phyloP scores from a whole-genome alignment of 129 eudicot genomes.

The Solidago caesia region DNA sequence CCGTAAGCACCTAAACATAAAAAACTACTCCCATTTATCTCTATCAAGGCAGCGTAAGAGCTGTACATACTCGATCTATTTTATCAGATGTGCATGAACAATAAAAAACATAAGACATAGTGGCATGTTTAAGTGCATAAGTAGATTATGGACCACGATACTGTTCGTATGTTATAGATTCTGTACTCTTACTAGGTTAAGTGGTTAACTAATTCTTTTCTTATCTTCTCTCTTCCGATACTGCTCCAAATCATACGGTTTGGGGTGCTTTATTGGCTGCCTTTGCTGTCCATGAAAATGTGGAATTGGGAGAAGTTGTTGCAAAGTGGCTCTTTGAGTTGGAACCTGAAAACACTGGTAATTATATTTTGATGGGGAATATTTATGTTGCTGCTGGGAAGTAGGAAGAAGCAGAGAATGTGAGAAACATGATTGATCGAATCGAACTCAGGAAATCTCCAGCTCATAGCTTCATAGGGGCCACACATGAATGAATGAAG shows the following conservation, averaged over 20 bases:
- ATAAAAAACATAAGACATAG: too few relatives aligned
- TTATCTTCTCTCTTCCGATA: background rate
- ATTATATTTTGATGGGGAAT: constrained; percentile 72
- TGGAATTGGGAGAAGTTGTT: constrained; percentile 73
- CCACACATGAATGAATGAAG: constrained; percentile 37
- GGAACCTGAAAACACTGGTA: constrained; percentile 74
- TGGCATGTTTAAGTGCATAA: too few relatives aligned
- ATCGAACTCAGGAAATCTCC: constrained; percentile 65
- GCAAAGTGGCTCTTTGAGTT: constrained; percentile 66
- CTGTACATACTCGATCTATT: too few relatives aligned
- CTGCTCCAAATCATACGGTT: constrained; percentile 44
- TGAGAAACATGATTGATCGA: constrained; percentile 51
- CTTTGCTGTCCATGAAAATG: constrained; percentile 64
- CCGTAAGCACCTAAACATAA: too few relatives aligned
- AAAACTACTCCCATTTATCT: too few relatives aligned
- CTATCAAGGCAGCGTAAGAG: too few relatives aligned
- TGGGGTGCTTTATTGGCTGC: constrained; percentile 83
- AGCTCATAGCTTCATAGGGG: constrained; percentile 61
- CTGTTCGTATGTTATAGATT: too few relatives aligned
- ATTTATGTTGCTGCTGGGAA: constrained; percentile 74
- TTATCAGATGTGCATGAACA: too few relatives aligned
- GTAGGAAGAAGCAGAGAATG: constrained; percentile 78
- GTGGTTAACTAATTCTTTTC: too few relatives aligned
- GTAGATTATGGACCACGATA: too few relatives aligned
- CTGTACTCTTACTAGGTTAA: too few relatives aligned